Evolutionary conservation across 805 yeast species (phyloP).

Genomic region (Ogataea zsoltii): DNA sequence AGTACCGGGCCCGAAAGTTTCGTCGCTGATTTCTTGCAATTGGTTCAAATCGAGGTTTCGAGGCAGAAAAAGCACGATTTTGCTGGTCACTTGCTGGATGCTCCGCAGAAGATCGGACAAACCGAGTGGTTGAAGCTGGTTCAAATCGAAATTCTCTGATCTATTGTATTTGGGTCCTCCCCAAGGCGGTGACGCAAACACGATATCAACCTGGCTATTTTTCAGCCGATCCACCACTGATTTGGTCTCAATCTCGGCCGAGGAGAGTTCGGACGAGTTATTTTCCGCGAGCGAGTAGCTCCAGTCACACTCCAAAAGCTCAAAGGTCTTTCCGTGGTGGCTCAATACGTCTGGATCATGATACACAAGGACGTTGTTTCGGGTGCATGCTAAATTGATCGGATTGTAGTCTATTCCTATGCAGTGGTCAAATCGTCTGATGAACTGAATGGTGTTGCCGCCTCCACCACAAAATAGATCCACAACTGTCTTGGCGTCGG

Average conservation of each 20-base stretch:
- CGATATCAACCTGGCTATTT: constrained; percentile 42
- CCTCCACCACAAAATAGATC: constrained; percentile 90
- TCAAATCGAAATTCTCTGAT: constrained; percentile 46
- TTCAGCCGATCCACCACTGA: constrained; percentile 9
- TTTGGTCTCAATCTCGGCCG: constrained; percentile 13
- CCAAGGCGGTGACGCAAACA: constrained; percentile 87
- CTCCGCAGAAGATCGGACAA: constrained; percentile 46
- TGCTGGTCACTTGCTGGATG: constrained; percentile 41
- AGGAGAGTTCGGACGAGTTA: too few relatives aligned
- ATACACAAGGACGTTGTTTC: constrained; percentile 66
- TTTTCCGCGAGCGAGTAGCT: constrained; percentile 13
- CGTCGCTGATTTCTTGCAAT: constrained; percentile 45
- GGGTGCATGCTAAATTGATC: constrained; percentile 64
- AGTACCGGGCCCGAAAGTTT: constrained; percentile 45
- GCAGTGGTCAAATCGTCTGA: constrained; percentile 53
- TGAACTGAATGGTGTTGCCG: constrained; percentile 80
- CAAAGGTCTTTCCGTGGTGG: constrained; percentile 54
- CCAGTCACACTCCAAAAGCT: constrained; percentile 18
- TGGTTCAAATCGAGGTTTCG: constrained; percentile 57
- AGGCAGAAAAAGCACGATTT: constrained; percentile 65
- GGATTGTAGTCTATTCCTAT: constrained; percentile 64
- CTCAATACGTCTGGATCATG: constrained; percentile 37
- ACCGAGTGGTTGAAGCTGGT: constrained; percentile 47
- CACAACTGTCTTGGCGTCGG: constrained; percentile 46
- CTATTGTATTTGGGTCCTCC: constrained; percentile 69